Evolutionary conservation across 139 green algal species (phyloP).

Genomic region (Chlamydomonas applanata): DNA sequence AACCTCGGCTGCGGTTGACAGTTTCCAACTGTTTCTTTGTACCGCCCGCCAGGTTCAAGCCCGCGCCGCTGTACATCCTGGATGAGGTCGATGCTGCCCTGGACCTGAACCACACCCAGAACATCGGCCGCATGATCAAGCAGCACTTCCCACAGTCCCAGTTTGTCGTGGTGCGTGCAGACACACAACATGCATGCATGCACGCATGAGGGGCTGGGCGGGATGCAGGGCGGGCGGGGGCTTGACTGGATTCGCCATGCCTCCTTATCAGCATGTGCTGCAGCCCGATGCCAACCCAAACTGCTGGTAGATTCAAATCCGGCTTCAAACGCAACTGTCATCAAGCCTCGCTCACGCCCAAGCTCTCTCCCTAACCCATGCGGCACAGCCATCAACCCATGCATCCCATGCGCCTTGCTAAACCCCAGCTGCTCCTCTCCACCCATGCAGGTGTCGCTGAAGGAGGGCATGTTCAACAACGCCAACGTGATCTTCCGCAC

Average conservation of each 20-base stretch:
- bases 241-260: too few species aligned
- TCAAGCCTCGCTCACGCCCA: too few species aligned
- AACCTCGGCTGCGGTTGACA: background rate
- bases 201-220: too few species aligned
- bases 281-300: too few species aligned
- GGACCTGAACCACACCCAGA: constrained; percentile 98
- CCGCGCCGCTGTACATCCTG: constrained; percentile 98
- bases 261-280: too few species aligned
- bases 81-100: constrained; percentile 98
- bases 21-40: background rate
- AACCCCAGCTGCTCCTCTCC: background rate
- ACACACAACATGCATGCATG: background rate
- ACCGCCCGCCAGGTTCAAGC: constrained; percentile 80
- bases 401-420: background rate
- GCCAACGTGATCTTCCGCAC: constrained; percentile 98
- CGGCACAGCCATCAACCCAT: background rate
- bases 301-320: too few species aligned
- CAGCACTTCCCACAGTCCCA: constrained; percentile 93
- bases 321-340: too few species aligned
- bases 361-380: too few species aligned
- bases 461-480: constrained; percentile 99
- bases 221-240: too few species aligned
- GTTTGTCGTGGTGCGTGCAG: constrained; percentile 8
- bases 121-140: constrained; percentile 98
- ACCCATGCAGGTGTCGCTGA: constrained; percentile 59